Evolutionary conservation across 2,329 filamentous ascomycete species (phyloP).

Genomic region (Fusarium sp.): DNA sequence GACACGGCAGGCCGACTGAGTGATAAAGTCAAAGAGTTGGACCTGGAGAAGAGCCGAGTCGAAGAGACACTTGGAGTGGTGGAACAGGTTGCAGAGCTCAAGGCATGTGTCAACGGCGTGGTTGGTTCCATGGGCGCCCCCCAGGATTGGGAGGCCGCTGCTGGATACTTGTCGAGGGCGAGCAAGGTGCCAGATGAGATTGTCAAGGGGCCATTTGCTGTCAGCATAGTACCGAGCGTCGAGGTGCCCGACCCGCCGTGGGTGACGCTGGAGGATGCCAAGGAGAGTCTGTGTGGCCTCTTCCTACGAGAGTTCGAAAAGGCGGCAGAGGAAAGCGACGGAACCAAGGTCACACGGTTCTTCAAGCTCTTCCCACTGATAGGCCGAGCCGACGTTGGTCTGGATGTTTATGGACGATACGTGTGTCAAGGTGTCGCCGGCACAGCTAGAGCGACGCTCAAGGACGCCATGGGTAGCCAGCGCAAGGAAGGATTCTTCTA

Average conservation of each 20-base stretch:
- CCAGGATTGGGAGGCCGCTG: constrained; percentile 98
- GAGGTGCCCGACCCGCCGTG: constrained; percentile 93
- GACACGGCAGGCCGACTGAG: constrained; percentile 86
- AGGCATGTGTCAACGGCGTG: constrained; percentile 93
- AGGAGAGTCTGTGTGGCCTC: constrained; percentile 86
- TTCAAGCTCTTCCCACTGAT: constrained; percentile 98
- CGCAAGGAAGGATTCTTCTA: constrained; percentile 86
- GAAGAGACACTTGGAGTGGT: constrained; percentile 90
- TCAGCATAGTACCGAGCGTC: constrained; percentile 90
- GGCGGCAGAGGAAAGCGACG: constrained; percentile 85
- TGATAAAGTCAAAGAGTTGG: constrained; percentile 83
- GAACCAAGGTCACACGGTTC: constrained; percentile 88
- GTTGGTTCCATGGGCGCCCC: constrained; percentile 96
- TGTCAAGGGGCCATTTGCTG: constrained; percentile 83
- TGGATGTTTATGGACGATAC: constrained; percentile 95
- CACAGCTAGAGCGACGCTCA: constrained; percentile 80
- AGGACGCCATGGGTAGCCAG: constrained; percentile 64
- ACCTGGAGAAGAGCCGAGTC: constrained; percentile 89
- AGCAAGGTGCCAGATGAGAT: constrained; percentile 82
- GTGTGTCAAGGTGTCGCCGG: constrained; percentile 94
- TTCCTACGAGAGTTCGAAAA: constrained; percentile 96
- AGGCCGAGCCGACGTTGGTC: constrained; percentile 82
- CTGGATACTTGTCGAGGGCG: constrained; percentile 84
- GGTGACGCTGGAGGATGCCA: constrained; percentile 83
- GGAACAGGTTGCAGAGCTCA: constrained; percentile 95